Evolutionary conservation across 345 rosid species (phyloP).

Genomic region (Salix arbutifolia): DNA sequence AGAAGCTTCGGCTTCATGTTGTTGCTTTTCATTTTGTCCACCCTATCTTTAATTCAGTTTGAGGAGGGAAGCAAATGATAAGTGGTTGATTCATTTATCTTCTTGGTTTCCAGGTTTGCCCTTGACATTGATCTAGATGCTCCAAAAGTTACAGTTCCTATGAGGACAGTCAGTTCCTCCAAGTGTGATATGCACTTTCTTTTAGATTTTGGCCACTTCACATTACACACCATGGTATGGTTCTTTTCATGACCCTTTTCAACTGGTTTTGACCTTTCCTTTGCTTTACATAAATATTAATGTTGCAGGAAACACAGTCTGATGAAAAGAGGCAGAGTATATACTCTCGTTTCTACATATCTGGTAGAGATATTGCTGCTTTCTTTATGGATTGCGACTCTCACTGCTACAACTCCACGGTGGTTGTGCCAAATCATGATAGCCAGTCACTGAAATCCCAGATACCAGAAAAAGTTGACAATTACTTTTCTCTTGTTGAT

Average conservation of each 20-base stretch:
- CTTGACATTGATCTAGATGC: conserved; percentile 98
- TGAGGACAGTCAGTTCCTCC: conserved; percentile 58
- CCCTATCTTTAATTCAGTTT: not conserved
- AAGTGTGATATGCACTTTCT: conserved; percentile 74
- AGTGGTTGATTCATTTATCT: conserved; percentile 2
- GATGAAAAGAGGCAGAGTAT: conserved; percentile 77
- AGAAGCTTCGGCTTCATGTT: no score
- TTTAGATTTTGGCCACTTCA: conserved; percentile 96
- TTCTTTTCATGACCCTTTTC: conserved; percentile 19
- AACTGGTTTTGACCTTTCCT: conserved; percentile 14
- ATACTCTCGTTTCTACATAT: conserved; percentile 82
- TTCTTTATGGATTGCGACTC: conserved; percentile 70
- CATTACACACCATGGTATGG: conserved; percentile 74
- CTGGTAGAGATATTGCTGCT: conserved; percentile 97
- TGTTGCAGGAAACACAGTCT: conserved; percentile 62
- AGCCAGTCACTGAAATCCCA: conserved; percentile 42
- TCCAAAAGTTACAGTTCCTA: conserved; percentile 90
- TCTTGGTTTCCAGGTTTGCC: conserved; percentile 65
- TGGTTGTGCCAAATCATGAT: conserved; percentile 34
- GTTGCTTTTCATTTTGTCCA: no score
- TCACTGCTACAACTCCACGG: conserved; percentile 41
- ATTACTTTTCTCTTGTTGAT: conserved; percentile 75
- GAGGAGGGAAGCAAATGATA: not conserved
- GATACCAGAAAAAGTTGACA: conserved; percentile 37
- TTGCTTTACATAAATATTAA: conserved; percentile 17